A percentile compares a stretch with the other conserved stretches of the same genome.
These are phyloP conservation scores for Adansonia grandidieri DNA, from an alignment of 441 rosid genomes.

Conservation along the genomic window DNA sequence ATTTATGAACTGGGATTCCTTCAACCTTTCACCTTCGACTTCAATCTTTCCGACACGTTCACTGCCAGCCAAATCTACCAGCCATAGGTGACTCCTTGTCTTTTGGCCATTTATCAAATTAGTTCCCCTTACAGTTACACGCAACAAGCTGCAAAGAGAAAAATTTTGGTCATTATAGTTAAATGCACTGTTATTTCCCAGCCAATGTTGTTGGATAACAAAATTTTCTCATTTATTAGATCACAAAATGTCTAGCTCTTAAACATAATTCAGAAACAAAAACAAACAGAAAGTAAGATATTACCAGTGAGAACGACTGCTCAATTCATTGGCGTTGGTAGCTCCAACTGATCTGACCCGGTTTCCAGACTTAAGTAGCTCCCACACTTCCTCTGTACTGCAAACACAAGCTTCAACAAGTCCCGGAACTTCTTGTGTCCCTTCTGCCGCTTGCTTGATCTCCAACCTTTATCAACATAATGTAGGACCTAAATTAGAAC, in stretches of 20 bases:
- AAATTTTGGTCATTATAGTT: constrained; percentile 15
- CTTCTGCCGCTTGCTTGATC: constrained; percentile 92
- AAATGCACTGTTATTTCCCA: background rate
- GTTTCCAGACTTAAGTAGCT: constrained; percentile 73
- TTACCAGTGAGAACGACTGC: constrained; percentile 98
- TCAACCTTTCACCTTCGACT: constrained; percentile 89
- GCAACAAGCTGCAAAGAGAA: constrained; percentile 62
- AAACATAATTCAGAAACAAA: constrained; percentile 11
- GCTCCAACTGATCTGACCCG: constrained; percentile 90
- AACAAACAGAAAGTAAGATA: background rate
- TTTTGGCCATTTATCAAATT: constrained; percentile 72
- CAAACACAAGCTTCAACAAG: constrained; percentile 75
- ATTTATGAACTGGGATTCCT: constrained; percentile 91
- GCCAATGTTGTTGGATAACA: background rate
- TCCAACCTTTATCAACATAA: constrained; percentile 68
- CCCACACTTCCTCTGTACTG: constrained; percentile 86
- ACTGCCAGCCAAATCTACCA: constrained; percentile 98
- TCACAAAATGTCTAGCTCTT: background rate
- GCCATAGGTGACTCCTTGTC: constrained; percentile 91
- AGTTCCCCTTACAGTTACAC: constrained; percentile 85
- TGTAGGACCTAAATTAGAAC: constrained; percentile 44
- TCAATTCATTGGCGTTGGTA: constrained; percentile 87
- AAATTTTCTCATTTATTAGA: background rate
- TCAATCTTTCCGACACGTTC: constrained; percentile 94
- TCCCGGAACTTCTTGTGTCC: constrained; percentile 94